Conservation (phyloP, 2,329 filamentous ascomycete genomes). For the Elsinoe ampelina region DNA sequence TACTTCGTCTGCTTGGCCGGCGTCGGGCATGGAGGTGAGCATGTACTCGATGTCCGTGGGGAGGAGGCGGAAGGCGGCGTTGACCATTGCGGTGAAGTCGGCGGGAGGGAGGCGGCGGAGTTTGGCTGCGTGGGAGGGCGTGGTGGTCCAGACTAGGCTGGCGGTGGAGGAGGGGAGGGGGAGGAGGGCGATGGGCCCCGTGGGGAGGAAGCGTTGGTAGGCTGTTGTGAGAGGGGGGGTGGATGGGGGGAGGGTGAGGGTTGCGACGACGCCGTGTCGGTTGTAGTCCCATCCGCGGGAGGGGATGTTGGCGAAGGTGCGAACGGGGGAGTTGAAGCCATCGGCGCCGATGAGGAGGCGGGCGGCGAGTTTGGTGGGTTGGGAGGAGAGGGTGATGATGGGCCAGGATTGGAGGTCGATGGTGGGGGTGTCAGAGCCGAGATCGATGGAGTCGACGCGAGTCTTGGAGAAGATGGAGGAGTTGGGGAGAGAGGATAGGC, state of each 20-base stretch:
- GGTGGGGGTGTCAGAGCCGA: slow-evolving; percentile 54
- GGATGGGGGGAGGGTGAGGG: slow-evolving; percentile 54
- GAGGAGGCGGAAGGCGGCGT: slow-evolving; percentile 79
- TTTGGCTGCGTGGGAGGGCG: slow-evolving; percentile 64
- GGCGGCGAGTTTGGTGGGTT: slow-evolving; percentile 57
- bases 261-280: slow-evolving; percentile 84
- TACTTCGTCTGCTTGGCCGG: slow-evolving; percentile 58
- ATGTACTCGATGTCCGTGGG: slow-evolving; percentile 75
- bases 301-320: slow-evolving; percentile 76
- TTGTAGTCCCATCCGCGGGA: slow-evolving; percentile 89
- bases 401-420: slow-evolving; percentile 82
- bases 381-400: slow-evolving; percentile 62
- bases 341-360: slow-evolving; percentile 86
- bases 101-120: slow-evolving; percentile 64
- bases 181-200: slow-evolving; percentile 82
- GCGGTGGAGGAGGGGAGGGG: slow-evolving; percentile 76
- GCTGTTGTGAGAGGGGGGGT: slow-evolving; percentile 47
- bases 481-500: slow-evolving; percentile 39
- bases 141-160: slow-evolving; percentile 92
- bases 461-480: slow-evolving; percentile 66
- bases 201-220: slow-evolving; percentile 91
- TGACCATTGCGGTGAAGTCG: slow-evolving; percentile 81
- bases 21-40: slow-evolving; percentile 46
- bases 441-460: slow-evolving; percentile 67
- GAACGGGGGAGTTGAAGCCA: slow-evolving; percentile 87